Base-by-base conservation (phyloP, 164 flowering plant species). In the Hamamelis virginiana region DNA sequence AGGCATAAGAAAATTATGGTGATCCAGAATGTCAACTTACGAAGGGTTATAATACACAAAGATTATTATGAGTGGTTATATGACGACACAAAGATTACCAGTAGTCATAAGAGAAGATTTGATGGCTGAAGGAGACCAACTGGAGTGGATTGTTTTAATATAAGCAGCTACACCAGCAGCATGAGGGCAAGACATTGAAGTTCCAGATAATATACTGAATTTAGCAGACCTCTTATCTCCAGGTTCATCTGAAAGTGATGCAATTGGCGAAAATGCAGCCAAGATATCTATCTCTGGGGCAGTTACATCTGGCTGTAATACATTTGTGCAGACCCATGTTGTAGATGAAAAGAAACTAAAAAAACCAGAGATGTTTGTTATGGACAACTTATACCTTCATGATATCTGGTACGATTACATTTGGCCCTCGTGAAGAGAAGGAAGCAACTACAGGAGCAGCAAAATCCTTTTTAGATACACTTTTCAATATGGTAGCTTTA, bases 91-190 rank as follows among this genome's bases (percentile, higher is more conserved):
- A 41, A n/a, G 15, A 9, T 21, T 57, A 79, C 84, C 84, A 1
- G 88, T 75, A 5, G 84, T 85, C 86, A 84, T 82, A 15, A 84
- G 66, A 50, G 87, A 84, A 11, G 87, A 84, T 71, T 82, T 75
- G 65, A 84, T 80, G 26, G 81, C 81, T 0, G 86, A 70, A 44
- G 86, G 83, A 46, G 86, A 84, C 88, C 88, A 84, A 25, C 73
- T 33, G 1, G 83, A 82, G 48, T 82, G 84, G 15, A 72, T 48
- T 0, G 76, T 21, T 62, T 82, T 84, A 2, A 82, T 75, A 70
- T 82, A 84, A 11, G 86, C 88, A 41, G 84, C 81, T 1, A 52
- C 69, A 1, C 77, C 81, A 63, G 84, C 50, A 41, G 21, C 79
- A 64, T 78, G 81, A 16, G 84, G 81, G 53, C 78, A 68, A 28